Percentiles rank a stretch among this genome's conserved stretches.
Evolutionary conservation across 2,329 filamentous ascomycete genomes (phyloP).

Genomic region (Lasiodiplodia citricola): DNA sequence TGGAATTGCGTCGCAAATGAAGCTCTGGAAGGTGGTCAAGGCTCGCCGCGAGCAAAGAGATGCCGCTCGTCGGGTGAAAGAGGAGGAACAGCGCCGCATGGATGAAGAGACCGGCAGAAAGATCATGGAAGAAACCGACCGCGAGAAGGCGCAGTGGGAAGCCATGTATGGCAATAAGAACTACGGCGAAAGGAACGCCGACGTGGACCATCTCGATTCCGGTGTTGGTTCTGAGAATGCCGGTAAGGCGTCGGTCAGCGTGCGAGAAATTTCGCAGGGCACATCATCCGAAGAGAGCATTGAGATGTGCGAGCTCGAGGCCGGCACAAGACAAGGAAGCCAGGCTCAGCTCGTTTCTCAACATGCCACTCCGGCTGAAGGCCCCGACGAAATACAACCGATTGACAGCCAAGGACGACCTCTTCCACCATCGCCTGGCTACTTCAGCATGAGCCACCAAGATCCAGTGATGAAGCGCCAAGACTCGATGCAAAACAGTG

Average conservation of each 20-base stretch:
- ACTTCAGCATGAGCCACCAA: neutral
- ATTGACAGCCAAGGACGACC: conserved; percentile 41
- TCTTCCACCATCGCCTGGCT: conserved; percentile 22
- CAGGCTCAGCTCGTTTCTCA: conserved; percentile 47
- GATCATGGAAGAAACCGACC: conserved; percentile 65
- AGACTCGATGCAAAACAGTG: conserved; percentile 2
- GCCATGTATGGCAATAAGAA: conserved; percentile 70
- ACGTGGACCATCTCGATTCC: conserved; percentile 53
- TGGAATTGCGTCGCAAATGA: conserved; percentile 83
- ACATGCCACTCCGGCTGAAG: neutral
- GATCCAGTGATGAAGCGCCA: conserved; percentile 6
- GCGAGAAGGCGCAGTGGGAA: conserved; percentile 76
- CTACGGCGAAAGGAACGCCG: conserved; percentile 36
- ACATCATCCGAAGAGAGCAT: conserved; percentile 54
- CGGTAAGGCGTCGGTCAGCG: conserved; percentile 41
- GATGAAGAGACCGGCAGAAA: conserved; percentile 74
- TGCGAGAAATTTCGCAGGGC: conserved; percentile 39
- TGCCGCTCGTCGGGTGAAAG: conserved; percentile 54
- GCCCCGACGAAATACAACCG: conserved; percentile 45
- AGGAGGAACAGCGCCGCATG: conserved; percentile 65
- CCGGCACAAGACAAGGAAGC: conserved; percentile 35
- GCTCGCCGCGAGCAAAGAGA: conserved; percentile 55
- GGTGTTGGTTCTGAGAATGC: conserved; percentile 50
- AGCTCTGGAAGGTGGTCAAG: conserved; percentile 80
- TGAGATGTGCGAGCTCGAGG: conserved; percentile 60